Evolutionary conservation across 2,329 filamentous ascomycete species (phyloP).

Genomic region (Apiospora arundinis): DNA sequence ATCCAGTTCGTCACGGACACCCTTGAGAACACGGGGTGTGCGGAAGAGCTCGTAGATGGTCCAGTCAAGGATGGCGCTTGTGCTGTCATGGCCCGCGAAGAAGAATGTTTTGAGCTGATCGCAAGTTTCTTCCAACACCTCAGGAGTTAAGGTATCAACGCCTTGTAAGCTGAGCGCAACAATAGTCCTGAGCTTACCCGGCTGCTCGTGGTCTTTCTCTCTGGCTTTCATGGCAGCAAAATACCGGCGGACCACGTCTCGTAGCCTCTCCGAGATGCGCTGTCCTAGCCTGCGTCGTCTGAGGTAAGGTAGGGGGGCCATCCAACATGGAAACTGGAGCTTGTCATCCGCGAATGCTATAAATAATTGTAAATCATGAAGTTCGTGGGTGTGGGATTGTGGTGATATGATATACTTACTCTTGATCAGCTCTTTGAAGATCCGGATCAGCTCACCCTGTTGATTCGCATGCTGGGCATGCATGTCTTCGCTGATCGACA

Average conservation of each 20-base stretch:
- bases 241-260: background rate
- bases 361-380: background rate
- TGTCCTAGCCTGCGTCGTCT: background rate
- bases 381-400: too few relatives aligned
- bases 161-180: conserved; percentile 18
- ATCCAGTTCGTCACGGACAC: conserved; percentile 20
- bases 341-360: conserved; percentile 18
- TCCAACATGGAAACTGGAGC: conserved; percentile 2
- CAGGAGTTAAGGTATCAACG: background rate
- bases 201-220: background rate
- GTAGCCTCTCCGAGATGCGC: background rate
- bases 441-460: background rate
- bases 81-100: conserved; percentile 28
- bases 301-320: conserved; percentile 21
- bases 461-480: conserved; percentile 19
- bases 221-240: background rate
- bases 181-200: background rate
- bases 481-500: conserved; percentile 28
- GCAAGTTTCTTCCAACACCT: conserved; percentile 24
- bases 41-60: conserved; percentile 26
- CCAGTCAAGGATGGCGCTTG: conserved; percentile 25
- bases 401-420: conserved; percentile 2
- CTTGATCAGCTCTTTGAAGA: conserved; percentile 21
- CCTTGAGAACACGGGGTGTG: conserved; percentile 21
- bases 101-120: conserved; percentile 28